Evolutionary conservation across 108 stramenopile species (phyloP).

Genomic region (Schizochytrium sp.): DNA sequence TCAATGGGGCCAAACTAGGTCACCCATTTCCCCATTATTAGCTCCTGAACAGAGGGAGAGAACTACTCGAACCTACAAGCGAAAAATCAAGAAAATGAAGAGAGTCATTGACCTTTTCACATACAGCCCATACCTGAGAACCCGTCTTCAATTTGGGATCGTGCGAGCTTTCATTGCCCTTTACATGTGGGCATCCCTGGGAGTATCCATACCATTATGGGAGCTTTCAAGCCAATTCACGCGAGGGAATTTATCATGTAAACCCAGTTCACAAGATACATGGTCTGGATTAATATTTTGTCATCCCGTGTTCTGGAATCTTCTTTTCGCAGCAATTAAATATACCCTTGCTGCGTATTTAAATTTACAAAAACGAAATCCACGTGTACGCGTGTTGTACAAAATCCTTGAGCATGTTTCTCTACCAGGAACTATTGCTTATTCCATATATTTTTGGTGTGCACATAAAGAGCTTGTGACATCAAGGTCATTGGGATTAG

Average conservation of each 20-base stretch:
- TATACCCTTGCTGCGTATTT: background rate
- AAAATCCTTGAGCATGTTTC: background rate
- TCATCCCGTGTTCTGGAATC: slow-evolving; percentile 33
- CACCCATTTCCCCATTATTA: background rate
- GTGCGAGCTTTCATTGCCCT: background rate
- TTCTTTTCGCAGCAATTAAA: background rate
- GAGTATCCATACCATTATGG: slow-evolving; percentile 33
- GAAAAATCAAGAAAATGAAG: slow-evolving; percentile 11
- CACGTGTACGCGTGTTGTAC: slow-evolving; percentile 18
- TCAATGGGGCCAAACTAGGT: background rate
- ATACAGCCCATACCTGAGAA: slow-evolving; percentile 54
- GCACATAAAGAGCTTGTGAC: background rate
- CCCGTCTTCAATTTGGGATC: background rate
- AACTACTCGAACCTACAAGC: background rate
- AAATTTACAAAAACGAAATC: background rate
- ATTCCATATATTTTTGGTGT: slow-evolving; percentile 34
- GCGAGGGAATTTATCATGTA: slow-evolving; percentile 14
- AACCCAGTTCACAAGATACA: background rate
- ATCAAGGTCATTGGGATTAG: background rate
- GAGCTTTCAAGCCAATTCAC: background rate
- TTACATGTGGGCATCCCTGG: slow-evolving; percentile 26
- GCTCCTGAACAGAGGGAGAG: background rate
- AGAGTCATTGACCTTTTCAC: slow-evolving; percentile 44
- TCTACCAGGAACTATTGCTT: slow-evolving; percentile 40
- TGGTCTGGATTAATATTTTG: background rate